Base-by-base conservation (phyloP, 139 green algal species). In the Deuterostichococcus epilithicus region DNA sequence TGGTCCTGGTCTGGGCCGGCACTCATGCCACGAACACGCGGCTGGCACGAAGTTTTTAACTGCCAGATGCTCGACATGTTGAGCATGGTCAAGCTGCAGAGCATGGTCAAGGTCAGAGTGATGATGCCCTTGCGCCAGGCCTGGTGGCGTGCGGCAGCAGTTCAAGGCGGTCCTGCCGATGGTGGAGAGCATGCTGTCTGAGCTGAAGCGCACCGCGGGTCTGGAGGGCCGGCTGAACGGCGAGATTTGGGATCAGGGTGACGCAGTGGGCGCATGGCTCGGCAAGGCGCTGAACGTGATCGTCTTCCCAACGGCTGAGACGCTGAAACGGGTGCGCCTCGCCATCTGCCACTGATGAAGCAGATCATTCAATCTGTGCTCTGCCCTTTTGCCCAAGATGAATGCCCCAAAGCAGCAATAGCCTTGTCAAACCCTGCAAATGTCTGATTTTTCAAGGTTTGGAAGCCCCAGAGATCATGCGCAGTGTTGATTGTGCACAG, bases 71-170 rank as follows among this genome's bases (percentile, higher is more conserved):
- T 23, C 42, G 42, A 13, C 42, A 23, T 52, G 42, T 13, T 52
- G 42, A 13, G 8, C 42, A 23, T 13, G 42, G 8, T 52, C 8
- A 52, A 8, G 13, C 42, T 52, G 42, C 42, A 52, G 42, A 52
- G 42, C 13, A 13, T 52, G 42, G n/a, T n/a, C n/a, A 52, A 13
- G 18, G 52, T 63, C 18, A 63, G 13, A 63, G 52, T 63, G 36
- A 36, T 44, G n/a, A 18, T 70, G 65, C 23, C 1, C 4, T 1
- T 72, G 35, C 33, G 33, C 58, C 79, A 90, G 87, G 90, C 92
- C 93, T 0, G 93, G 93, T 6, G 93, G 93, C 52, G 90, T 97
- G 38, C 74, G 90, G 34, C 92, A 97, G 84, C 92, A 96, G 82
- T 95, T 95, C 84, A 96, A 93, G 75, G 92, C 88, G 26, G 84